Evolutionary conservation across 805 yeast genomes (phyloP).

Genomic region (Millerozyma miso): DNA sequence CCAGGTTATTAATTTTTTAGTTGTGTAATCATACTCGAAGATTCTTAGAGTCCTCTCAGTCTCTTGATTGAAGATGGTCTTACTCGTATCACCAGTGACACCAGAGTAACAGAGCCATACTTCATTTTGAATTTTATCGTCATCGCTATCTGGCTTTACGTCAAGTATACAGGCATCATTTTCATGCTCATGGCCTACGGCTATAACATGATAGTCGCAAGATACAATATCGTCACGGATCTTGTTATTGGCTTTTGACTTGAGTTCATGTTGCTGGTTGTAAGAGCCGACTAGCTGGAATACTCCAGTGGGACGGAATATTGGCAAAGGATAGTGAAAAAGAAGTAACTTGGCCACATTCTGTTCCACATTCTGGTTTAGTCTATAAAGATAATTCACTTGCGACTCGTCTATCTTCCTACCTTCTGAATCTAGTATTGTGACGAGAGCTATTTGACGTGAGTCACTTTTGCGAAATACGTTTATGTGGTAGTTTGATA

Average conservation of each 20-base stretch:
- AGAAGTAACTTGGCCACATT: conserved; percentile 26
- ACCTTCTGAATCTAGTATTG: conserved; percentile 32
- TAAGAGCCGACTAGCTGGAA: conserved; percentile 37
- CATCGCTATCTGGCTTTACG: conserved; percentile 4
- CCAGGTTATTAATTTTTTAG: conserved; percentile 31
- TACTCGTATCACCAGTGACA: conserved; percentile 35
- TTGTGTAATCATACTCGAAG: conserved; percentile 28
- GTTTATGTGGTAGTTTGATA: conserved; percentile 34
- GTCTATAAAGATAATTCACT: conserved; percentile 29
- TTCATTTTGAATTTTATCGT: conserved; percentile 4
- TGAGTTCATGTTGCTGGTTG: conserved; percentile 32
- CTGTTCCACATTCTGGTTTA: conserved; percentile 8
- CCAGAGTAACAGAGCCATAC: conserved; percentile 40
- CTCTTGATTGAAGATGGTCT: conserved; percentile 19
- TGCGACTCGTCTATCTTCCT: conserved; percentile 28
- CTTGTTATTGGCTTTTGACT: conserved; percentile 23
- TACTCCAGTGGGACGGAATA: conserved; percentile 36
- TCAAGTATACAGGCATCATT: conserved; percentile 39
- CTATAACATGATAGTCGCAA: conserved; percentile 33
- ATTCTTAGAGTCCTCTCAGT: conserved; percentile 31
- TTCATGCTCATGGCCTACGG: conserved; percentile 43
- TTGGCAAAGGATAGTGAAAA: conserved; percentile 40
- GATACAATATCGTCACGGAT: conserved; percentile 30
- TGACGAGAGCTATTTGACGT: conserved; percentile 21
- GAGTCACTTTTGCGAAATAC: conserved; percentile 11